These are phyloP conservation scores for Marasmius tenuissimus DNA, from an alignment of 1,284 basidiomycete genomes.

Conservation along the genomic window DNA sequence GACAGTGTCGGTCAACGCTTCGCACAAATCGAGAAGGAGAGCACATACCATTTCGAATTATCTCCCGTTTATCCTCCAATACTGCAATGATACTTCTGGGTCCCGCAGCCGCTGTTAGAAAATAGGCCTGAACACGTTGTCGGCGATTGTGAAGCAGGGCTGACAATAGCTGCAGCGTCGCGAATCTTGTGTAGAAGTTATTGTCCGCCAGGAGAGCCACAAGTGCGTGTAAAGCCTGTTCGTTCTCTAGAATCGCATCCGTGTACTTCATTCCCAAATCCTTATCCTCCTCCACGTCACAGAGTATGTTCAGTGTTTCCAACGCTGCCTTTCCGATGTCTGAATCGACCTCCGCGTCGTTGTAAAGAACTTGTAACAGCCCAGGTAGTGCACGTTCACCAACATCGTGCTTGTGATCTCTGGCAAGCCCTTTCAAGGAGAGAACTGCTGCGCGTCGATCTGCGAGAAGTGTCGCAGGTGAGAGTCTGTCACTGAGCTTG, in stretches of 20 bases:
- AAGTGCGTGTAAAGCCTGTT: slow-evolving; percentile 76
- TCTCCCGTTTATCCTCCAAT: slow-evolving; percentile 81
- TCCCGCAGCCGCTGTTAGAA: slow-evolving; percentile 81
- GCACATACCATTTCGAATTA: slow-evolving; percentile 76
- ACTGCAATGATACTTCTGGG: slow-evolving; percentile 70
- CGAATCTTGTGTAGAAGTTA: slow-evolving; percentile 87
- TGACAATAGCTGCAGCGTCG: slow-evolving; percentile 82
- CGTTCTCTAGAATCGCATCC: slow-evolving; percentile 67
- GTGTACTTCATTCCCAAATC: slow-evolving; percentile 76
- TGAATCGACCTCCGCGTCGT: slow-evolving; percentile 85
- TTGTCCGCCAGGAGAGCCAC: slow-evolving; percentile 75
- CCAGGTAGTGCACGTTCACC: slow-evolving; percentile 75
- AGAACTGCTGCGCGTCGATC: slow-evolving; percentile 92
- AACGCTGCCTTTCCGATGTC: slow-evolving; percentile 90
- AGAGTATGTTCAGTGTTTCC: slow-evolving; percentile 81
- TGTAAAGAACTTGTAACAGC: slow-evolving; percentile 78
- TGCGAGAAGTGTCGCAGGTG: slow-evolving; percentile 82
- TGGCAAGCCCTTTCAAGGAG: slow-evolving; percentile 87
- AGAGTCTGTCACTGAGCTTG: slow-evolving; percentile 86
- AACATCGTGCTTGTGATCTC: slow-evolving; percentile 90
- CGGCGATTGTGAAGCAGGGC: slow-evolving; percentile 80
- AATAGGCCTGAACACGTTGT: slow-evolving; percentile 82
- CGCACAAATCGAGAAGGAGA: neutral
- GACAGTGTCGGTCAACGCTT: slow-evolving; percentile 10
- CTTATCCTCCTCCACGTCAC: slow-evolving; percentile 62